Evolutionary conservation across 768 basidiomycete genomes (phyloP), one percentile per base, ranked within the genome.

Genomic region (Xerocomellus intermedius): DNA sequence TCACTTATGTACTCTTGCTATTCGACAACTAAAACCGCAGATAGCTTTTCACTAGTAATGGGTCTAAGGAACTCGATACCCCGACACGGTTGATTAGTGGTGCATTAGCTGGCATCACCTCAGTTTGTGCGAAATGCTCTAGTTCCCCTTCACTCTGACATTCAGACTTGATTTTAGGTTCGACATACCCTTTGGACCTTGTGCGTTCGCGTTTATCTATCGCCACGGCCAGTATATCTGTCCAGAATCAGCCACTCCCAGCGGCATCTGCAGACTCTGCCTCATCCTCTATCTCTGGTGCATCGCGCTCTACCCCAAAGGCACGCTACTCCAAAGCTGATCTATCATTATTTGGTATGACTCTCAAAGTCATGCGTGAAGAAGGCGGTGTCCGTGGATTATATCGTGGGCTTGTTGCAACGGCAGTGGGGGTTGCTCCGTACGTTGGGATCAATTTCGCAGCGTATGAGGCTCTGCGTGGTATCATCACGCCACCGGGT

Each of bases 181-280:
- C 90, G 44, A 94, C 91, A 73, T 92, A 94, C 75, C 96, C 96
- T 9, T 75, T 98, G 59, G 96, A 99, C 70, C 86, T 99, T 46
- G 90, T 98, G 30, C 83, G 96, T 42, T 90, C 93, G 24, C 83
- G 96, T 35, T 76, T 99, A 54, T 95, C 92, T 19, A 96, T 98
- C 66, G 93, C 92, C 19, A 94, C 93, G 5, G 89, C 93, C n/a
- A 89, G 88, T 45, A 78, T 90, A 68, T 71, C 78, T 48, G 51
- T 77, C 38, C 69, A 64, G 44, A 50, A 71, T 73, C 32, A 55
- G 59, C 33, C 68, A 21, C 63, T 54, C 49, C 26, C 44, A 1
- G 42, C 62, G 24, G 24, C 58, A n/a, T 50, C 75, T 35, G 49
- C 55, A 35, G 55, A 67, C 30, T 61, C 73, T 30, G 52, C 74